These are phyloP conservation scores for Monosporozyma servazzii DNA, from an alignment of 805 yeast species.

Conservation along the genomic window DNA sequence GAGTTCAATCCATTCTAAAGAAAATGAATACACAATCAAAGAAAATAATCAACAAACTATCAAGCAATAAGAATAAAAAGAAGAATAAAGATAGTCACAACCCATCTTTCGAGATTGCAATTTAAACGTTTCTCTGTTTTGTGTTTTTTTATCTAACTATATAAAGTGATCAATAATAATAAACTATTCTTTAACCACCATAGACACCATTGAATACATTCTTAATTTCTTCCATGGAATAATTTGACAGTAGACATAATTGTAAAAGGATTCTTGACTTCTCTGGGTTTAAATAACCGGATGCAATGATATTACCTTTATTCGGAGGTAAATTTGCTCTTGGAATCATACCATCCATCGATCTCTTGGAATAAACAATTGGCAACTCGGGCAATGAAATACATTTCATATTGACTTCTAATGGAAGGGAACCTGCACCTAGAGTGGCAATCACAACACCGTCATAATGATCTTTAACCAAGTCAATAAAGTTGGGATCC, in stretches of 20 bases:
- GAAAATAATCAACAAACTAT: conserved; percentile 2
- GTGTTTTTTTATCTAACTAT: neutral
- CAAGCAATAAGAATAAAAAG: neutral
- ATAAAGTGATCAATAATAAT: neutral
- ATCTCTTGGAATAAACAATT: conserved; percentile 53
- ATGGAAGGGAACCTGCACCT: conserved; percentile 62
- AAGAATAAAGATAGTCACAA: neutral
- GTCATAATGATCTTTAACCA: conserved; percentile 38
- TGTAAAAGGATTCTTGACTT: conserved; percentile 52
- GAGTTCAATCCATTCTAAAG: neutral
- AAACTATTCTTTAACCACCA: conserved; percentile 33
- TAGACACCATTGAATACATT: conserved; percentile 43
- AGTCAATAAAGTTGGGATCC: conserved; percentile 26
- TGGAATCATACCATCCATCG: conserved; percentile 67
- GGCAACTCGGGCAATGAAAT: conserved; percentile 37
- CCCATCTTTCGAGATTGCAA: neutral
- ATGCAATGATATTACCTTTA: conserved; percentile 41
- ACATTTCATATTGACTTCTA: conserved; percentile 38
- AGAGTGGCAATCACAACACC: conserved; percentile 60
- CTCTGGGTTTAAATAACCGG: conserved; percentile 60
- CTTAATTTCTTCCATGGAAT: conserved; percentile 34
- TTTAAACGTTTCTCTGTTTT: neutral
- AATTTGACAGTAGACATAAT: conserved; percentile 40
- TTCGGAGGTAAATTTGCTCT: conserved; percentile 34
- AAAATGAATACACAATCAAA: conserved; percentile 4